These are phyloP conservation scores for Colletotrichum costaricense DNA, from an alignment of 2,329 filamentous ascomycete species.

Conservation along the genomic window DNA sequence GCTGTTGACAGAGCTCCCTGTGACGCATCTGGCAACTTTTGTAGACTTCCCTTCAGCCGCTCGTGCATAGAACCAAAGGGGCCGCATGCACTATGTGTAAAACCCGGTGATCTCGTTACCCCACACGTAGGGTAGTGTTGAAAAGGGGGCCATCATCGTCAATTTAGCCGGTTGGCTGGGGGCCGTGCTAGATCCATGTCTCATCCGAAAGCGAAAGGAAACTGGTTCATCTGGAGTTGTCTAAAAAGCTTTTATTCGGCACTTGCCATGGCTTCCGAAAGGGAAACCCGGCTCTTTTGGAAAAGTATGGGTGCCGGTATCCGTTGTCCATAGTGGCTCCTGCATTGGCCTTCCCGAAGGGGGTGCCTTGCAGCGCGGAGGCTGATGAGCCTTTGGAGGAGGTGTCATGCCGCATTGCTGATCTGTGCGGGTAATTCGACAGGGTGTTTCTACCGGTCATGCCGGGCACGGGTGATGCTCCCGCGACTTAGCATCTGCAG, in stretches of 20 bases:
- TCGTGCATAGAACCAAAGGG: background rate
- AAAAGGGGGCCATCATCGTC: background rate
- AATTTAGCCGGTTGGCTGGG: constrained; percentile 23
- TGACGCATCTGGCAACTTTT: constrained; percentile 8
- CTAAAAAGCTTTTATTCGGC: constrained; percentile 19
- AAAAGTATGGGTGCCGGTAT: constrained; percentile 19
- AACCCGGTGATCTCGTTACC: constrained; percentile 26
- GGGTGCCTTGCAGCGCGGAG: background rate
- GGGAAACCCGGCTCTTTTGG: background rate
- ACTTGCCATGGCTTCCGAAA: constrained; percentile 7
- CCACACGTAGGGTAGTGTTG: constrained; percentile 20
- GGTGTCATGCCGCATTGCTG: background rate
- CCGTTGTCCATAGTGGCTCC: background rate
- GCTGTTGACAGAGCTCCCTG: background rate
- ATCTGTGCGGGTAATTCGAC: constrained; percentile 5
- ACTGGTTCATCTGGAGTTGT: constrained; percentile 16
- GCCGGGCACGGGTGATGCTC: constrained; percentile 11
- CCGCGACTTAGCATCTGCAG: background rate
- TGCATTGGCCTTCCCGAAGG: background rate
- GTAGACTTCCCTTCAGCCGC: constrained; percentile 7
- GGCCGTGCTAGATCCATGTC: background rate
- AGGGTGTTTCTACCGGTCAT: constrained; percentile 6
- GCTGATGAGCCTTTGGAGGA: background rate
- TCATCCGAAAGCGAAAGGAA: background rate
- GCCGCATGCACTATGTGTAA: background rate